Evolutionary conservation across 257 asterid species (phyloP), one percentile per base, ranked within the genome.

Genomic region (Salvia splendens): DNA sequence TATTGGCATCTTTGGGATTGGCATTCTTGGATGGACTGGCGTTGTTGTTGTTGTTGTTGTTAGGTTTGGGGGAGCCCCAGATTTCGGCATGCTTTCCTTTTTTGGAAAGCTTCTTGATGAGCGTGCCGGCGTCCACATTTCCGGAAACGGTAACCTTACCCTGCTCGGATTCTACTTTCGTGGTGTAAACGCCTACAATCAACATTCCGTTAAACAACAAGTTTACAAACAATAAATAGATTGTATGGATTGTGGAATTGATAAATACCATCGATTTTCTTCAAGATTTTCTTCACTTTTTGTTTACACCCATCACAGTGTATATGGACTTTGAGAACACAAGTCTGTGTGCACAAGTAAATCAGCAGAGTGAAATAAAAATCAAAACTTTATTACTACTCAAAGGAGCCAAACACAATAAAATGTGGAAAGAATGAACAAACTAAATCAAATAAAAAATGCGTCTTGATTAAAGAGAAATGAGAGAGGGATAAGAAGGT

Each of bases 101-200:
- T 77, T 89, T 89, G 60, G 65, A 69, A 20, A 89, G 92, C 86
- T 92, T 89, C 86, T 87, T 89, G 73, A 89, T 87, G 83, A 92
- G 83, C 0, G 99, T 82, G 4, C 65, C 87, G 0, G 97, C 76
- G 79, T 88, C 96, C 12, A 88, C 79, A 79, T 84, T 93, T 69
- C 99, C 99, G 0, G 95, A 87, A n/a, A 93, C 91, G 4, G 96
- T 90, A 11, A 93, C 99, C 73, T 93, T 93, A 36, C 96, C 97
- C 40, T 75, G 83, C 55, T 94, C 97, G 42, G 99, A 80, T 70
- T 94, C 99, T 15, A 94, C 81, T 30, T 65, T 78, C 1, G 72
- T 84, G 28, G 83, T 91, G 80, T 91, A 94, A 58, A 94, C 97
- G 9, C 99, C 99, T 93, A 17, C 20, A 17, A 17, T 17, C 20